A percentile compares a stretch with the other conserved stretches of the same genome.
These are phyloP conservation scores for Dipteronia sinensis DNA, from an alignment of 345 rosid genomes.

Conservation along the genomic window DNA sequence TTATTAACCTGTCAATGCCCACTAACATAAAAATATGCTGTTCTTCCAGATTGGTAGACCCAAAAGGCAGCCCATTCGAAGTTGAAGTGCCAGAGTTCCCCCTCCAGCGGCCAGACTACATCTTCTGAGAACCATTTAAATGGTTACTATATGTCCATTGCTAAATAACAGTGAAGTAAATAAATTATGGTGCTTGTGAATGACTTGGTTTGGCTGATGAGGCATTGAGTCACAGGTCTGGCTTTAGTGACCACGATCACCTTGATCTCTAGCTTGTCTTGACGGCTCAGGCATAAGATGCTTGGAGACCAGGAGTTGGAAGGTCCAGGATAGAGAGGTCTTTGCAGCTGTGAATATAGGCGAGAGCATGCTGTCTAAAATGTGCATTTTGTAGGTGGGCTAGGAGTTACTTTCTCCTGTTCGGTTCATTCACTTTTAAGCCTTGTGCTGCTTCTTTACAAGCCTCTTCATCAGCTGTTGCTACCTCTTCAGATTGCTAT, in stretches of 20 bases:
- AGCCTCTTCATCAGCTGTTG: no score
- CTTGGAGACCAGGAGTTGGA: neutral
- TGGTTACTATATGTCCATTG: neutral
- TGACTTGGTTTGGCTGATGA: neutral
- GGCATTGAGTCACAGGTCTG: neutral
- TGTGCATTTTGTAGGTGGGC: neutral
- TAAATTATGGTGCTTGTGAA: neutral
- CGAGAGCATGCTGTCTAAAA: neutral
- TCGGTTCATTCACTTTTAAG: neutral
- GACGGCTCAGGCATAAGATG: neutral
- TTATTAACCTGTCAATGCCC: neutral
- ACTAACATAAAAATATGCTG: neutral
- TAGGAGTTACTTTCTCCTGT: neutral
- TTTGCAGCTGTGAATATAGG: neutral
- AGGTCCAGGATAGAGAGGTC: neutral
- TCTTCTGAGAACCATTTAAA: conserved; percentile 44
- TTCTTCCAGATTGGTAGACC: conserved; percentile 52
- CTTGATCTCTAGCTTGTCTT: no score
- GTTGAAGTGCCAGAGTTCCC: conserved; percentile 64
- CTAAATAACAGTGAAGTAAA: neutral
- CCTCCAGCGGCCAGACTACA: conserved; percentile 62
- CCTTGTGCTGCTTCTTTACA: neutral
- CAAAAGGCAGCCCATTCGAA: conserved; percentile 59
- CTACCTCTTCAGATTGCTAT: neutral
- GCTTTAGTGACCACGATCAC: neutral